A percentile compares a stretch with the other conserved stretches of the same genome.
Conservation (phyloP, 768 basidiomycete genomes). For the Auricularia sp. region DNA sequence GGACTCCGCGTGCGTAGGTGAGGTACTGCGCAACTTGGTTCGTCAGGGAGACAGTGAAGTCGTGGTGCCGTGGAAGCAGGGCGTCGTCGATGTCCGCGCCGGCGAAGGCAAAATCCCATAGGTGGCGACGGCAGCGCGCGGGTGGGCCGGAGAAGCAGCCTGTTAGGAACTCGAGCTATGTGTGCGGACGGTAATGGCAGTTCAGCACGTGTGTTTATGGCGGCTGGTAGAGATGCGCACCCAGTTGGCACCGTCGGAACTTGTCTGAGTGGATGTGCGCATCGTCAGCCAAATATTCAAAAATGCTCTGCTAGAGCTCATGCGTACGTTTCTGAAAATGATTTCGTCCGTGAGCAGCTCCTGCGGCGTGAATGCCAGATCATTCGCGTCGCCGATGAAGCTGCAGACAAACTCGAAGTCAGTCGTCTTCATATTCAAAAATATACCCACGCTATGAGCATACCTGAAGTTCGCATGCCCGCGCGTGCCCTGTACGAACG, state of each 20-base stretch:
- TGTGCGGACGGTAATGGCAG: conserved; percentile 9
- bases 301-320: no score
- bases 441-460: no score
- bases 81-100: conserved; percentile 36
- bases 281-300: neutral
- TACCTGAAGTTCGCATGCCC: conserved; percentile 44
- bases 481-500: conserved; percentile 40
- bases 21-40: conserved; percentile 42
- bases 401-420: conserved; percentile 14
- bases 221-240: conserved; percentile 23
- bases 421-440: neutral
- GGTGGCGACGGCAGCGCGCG: conserved; percentile 29
- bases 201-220: neutral
- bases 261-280: conserved; percentile 30
- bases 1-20: conserved; percentile 30
- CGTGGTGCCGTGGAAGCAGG: conserved; percentile 38
- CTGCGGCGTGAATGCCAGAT: conserved; percentile 31
- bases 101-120: conserved; percentile 50
- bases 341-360: conserved; percentile 36
- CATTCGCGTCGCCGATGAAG: conserved; percentile 39
- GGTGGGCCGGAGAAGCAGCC: conserved; percentile 39
- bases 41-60: conserved; percentile 36
- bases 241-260: conserved; percentile 46
- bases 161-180: conserved; percentile 45
- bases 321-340: conserved; percentile 32